These are phyloP conservation scores for Cydonia oblonga DNA, from an alignment of 331 rosid species.

Conservation along the genomic window DNA sequence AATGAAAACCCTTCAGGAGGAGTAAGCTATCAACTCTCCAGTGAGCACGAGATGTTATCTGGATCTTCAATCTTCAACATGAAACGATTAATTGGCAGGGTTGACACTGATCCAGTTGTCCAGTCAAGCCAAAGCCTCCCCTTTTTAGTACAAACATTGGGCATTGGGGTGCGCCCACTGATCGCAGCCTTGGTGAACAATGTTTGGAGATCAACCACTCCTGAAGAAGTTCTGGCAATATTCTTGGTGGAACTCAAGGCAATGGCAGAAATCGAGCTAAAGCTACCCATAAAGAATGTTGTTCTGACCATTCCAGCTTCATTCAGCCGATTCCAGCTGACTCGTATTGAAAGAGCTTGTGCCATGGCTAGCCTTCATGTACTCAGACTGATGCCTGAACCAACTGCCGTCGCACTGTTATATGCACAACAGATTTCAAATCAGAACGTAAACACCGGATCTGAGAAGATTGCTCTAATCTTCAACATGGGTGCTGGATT, in stretches of 20 bases:
- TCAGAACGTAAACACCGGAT: conserved; percentile 45
- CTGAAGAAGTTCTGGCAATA: conserved; percentile 74
- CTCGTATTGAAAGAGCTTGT: conserved; percentile 74
- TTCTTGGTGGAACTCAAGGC: conserved; percentile 54
- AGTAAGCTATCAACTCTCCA: conserved; percentile 34
- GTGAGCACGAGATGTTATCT: conserved; percentile 54
- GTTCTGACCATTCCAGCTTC: conserved; percentile 82
- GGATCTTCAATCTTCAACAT: conserved; percentile 78
- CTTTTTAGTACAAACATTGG: conserved; percentile 77
- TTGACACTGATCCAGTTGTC: conserved; percentile 78
- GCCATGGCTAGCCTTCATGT: conserved; percentile 86
- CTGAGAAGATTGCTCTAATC: conserved; percentile 67
- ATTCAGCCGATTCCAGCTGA: conserved; percentile 70
- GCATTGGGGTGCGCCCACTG: conserved; percentile 72
- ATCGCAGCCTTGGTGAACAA: conserved; percentile 69
- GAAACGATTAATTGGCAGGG: conserved; percentile 85
- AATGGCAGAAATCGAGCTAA: conserved; percentile 56
- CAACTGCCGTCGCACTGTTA: conserved; percentile 83
- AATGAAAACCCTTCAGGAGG: conserved; percentile 62
- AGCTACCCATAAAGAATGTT: conserved; percentile 47
- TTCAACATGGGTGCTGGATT: conserved; percentile 93
- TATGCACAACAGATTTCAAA: conserved; percentile 52
- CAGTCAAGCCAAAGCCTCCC: conserved; percentile 68
- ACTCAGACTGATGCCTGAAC: conserved; percentile 79
- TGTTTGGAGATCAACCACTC: conserved; percentile 75